Conservation (phyloP, 2,329 filamentous ascomycete genomes). For the Stagonosporopsis vannaccii region DNA sequence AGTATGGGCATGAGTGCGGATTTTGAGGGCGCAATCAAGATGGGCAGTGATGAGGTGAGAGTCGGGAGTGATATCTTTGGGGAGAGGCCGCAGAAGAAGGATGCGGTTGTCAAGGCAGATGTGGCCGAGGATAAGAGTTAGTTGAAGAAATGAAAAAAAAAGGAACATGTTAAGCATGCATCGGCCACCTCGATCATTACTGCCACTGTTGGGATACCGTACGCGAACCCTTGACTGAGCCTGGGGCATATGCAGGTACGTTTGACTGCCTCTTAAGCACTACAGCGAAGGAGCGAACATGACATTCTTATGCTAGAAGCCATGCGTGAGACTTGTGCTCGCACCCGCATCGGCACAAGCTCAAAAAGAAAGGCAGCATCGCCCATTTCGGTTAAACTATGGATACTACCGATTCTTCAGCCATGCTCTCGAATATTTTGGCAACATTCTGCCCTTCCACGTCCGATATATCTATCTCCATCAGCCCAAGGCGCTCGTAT, state of each 20-base stretch:
- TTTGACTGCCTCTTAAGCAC: not conserved
- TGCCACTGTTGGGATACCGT: not conserved
- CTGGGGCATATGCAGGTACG: not conserved
- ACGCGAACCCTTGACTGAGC: no score
- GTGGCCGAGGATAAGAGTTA: conserved; percentile 26
- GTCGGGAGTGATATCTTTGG: conserved; percentile 97
- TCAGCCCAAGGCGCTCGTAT: no score
- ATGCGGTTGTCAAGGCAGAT: conserved; percentile 70
- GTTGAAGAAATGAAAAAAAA: not conserved
- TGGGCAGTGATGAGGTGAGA: conserved; percentile 89
- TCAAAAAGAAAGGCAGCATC: no score
- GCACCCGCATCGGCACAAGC: no score
- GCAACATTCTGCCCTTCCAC: no score
- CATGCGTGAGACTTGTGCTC: no score
- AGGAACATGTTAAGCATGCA: not conserved
- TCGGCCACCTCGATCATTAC: not conserved
- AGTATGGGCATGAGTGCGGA: conserved; percentile 99
- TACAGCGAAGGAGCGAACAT: not conserved
- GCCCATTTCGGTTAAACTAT: no score
- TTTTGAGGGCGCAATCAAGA: conserved; percentile 83
- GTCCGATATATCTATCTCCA: no score
- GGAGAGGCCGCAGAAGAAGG: conserved; percentile 76
- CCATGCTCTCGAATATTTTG: no score
- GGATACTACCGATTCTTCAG: no score
- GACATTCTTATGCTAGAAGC: no score